Evolutionary conservation across 129 eudicot species (phyloP).

Genomic region (Arctium lappa): DNA sequence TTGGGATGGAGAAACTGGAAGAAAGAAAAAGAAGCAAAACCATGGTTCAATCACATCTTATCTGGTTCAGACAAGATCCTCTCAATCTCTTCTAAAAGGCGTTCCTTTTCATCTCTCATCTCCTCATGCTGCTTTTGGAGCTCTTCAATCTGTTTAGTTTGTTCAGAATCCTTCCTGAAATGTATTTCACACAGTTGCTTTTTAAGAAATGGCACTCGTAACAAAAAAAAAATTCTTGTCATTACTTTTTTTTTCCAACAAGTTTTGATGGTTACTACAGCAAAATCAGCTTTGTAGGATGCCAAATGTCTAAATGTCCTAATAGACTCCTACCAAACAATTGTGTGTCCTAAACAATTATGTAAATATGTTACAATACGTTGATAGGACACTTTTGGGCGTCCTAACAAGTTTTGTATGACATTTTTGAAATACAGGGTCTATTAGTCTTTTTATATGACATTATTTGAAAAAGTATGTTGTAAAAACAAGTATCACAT

Average conservation of each 20-base stretch:
- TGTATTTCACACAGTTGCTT: not conserved
- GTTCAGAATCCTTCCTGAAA: conserved; percentile 83
- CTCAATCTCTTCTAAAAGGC: conserved; percentile 69
- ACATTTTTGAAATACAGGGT: too few relatives aligned
- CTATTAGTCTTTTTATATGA: not conserved
- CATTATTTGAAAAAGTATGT: not conserved
- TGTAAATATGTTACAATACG: not conserved
- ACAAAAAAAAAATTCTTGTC: not conserved
- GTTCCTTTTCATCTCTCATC: conserved; percentile 60
- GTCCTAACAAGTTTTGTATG: not conserved
- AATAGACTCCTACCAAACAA: not conserved
- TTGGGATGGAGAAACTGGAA: not conserved
- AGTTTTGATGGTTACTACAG: too few relatives aligned
- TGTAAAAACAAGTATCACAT: not conserved
- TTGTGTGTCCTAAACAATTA: not conserved
- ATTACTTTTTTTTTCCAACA: not conserved
- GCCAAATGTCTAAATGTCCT: not conserved
- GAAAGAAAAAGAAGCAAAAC: not conserved
- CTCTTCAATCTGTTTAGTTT: conserved; percentile 73
- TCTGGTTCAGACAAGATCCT: conserved; percentile 50
- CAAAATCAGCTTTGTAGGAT: not conserved
- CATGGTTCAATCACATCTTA: conserved; percentile 34
- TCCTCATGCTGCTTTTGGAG: conserved; percentile 70
- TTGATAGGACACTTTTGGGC: not conserved
- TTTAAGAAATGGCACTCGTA: not conserved